These are phyloP conservation scores for Penicillium concentricum DNA, from an alignment of 2,329 filamentous ascomycete genomes.

Conservation along the genomic window DNA sequence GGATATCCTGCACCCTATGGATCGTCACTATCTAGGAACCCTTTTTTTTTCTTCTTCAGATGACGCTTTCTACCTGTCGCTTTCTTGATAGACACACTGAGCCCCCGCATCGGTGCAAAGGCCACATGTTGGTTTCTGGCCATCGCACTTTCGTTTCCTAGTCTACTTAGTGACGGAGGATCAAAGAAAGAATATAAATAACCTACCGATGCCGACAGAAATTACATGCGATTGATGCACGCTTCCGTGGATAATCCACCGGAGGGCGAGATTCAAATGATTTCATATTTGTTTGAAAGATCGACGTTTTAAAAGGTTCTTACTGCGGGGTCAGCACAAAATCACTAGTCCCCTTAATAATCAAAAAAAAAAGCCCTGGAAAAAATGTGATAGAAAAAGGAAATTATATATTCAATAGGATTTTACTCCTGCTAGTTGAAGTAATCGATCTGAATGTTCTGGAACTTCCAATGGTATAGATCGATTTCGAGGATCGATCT, in stretches of 20 bases:
- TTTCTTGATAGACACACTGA: conserved; percentile 20
- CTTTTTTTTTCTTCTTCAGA: not conserved
- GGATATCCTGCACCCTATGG: conserved; percentile 11
- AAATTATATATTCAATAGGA: not conserved
- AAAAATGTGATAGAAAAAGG: no score
- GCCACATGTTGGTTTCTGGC: conserved; percentile 17
- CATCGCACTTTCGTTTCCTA: conserved; percentile 22
- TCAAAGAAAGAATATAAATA: not conserved
- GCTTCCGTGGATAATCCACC: conserved; percentile 18
- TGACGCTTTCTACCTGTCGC: conserved; percentile 13
- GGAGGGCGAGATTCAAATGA: conserved; percentile 3
- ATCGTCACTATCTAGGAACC: conserved; percentile 2
- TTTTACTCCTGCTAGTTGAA: conserved; percentile 5
- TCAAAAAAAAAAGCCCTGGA: not conserved
- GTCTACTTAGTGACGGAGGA: not conserved
- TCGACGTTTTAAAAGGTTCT: not conserved
- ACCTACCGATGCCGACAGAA: conserved; percentile 22
- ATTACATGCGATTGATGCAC: conserved; percentile 17
- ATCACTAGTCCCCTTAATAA: conserved; percentile 4
- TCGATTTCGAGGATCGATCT: conserved; percentile 5
- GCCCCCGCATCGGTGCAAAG: conserved; percentile 18
- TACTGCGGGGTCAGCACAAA: conserved; percentile 6
- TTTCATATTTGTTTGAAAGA: conserved; percentile 9
- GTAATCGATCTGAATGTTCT: not conserved
- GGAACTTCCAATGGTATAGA: conserved; percentile 1